These are phyloP conservation scores for Trichoderma sp. DNA, from an alignment of 2,329 filamentous ascomycete genomes.

Conservation along the genomic window DNA sequence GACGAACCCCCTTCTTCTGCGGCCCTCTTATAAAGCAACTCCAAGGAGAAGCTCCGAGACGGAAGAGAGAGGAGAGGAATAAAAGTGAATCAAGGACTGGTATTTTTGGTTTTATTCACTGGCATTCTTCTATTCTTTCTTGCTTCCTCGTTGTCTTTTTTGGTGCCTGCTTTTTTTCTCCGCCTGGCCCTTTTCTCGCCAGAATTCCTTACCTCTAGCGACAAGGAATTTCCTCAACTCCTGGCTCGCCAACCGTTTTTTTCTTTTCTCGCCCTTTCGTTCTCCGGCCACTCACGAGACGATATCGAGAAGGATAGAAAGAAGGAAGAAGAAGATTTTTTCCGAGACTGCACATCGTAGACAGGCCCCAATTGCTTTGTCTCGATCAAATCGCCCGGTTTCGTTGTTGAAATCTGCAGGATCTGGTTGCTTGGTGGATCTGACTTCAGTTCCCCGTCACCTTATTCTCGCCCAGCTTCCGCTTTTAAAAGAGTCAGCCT, in stretches of 20 bases:
- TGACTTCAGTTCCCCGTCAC: conserved; percentile 19
- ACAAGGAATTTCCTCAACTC: conserved; percentile 43
- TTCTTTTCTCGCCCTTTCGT: conserved; percentile 29
- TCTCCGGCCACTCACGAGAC: conserved; percentile 29
- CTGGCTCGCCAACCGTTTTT: conserved; percentile 30
- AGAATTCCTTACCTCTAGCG: conserved; percentile 47
- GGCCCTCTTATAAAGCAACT: conserved; percentile 30
- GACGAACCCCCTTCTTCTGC: conserved; percentile 26
- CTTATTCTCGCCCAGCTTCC: conserved; percentile 2
- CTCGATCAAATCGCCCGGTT: conserved; percentile 11
- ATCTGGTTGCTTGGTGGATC: conserved; percentile 6
- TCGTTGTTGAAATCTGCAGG: neutral
- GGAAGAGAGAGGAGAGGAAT: conserved; percentile 26
- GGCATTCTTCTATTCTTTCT: conserved; percentile 14
- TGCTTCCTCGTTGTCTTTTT: conserved; percentile 7
- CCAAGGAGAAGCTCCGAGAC: conserved; percentile 32
- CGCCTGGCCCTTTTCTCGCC: conserved; percentile 22
- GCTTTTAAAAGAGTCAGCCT: conserved; percentile 9
- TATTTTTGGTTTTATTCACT: conserved; percentile 34
- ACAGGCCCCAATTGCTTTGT: conserved; percentile 14
- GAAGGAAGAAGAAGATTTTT: conserved; percentile 26
- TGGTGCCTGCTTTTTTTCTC: conserved; percentile 17
- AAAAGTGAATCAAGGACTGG: conserved; percentile 40
- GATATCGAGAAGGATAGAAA: conserved; percentile 27
- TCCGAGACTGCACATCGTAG: conserved; percentile 32